Percentiles rank a stretch among this genome's conserved stretches.
Evolutionary conservation across 176 grass and related monocot species (phyloP).

Genomic region (Guadua angustifolia): DNA sequence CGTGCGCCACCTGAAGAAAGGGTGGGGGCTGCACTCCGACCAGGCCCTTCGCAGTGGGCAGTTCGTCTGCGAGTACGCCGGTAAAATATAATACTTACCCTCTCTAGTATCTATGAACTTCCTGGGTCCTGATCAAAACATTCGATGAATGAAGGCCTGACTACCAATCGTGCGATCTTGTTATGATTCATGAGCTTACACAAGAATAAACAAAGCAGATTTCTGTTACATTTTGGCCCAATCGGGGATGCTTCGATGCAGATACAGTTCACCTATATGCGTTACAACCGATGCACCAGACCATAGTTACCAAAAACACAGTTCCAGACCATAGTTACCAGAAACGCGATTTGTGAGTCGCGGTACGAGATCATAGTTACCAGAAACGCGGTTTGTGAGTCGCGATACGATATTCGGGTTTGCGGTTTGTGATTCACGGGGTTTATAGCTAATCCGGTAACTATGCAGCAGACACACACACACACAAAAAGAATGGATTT

Average conservation of each 20-base stretch:
- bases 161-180: not conserved
- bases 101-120: not conserved
- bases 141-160: not conserved
- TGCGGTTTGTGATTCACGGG: too few species aligned
- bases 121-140: not conserved
- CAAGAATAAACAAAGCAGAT: not conserved
- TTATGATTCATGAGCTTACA: slow-evolving; percentile 3
- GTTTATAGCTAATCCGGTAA: not conserved
- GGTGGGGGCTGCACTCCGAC: slow-evolving; percentile 74
- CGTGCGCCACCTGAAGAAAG: slow-evolving; percentile 64
- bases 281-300: not conserved
- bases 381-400: too few species aligned
- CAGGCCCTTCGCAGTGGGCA: slow-evolving; percentile 43
- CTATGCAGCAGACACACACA: not conserved
- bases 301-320: too few species aligned
- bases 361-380: too few species aligned
- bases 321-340: too few species aligned
- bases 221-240: not conserved
- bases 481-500: not conserved
- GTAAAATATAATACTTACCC: slow-evolving; percentile 29
- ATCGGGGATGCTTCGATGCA: not conserved
- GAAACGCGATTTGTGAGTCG: too few species aligned
- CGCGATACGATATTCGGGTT: too few species aligned
- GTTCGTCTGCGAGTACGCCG: slow-evolving; percentile 88
- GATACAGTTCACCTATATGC: not conserved